Base-by-base conservation (phyloP, 768 basidiomycete genomes). In the Pleurotus salmoneostramineus region DNA sequence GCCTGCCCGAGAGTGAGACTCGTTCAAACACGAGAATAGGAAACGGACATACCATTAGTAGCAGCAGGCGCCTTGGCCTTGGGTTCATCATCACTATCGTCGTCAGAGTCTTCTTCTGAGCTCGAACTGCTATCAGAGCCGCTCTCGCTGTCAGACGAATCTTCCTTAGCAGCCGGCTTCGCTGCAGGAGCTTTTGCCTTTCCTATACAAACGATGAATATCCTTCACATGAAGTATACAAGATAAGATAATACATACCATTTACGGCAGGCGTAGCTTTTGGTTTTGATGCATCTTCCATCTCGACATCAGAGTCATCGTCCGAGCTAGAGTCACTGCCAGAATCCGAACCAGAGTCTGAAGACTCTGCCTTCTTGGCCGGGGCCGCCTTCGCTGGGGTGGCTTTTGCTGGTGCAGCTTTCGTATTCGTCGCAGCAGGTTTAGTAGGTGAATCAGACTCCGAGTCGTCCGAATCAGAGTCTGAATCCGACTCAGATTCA, bases 301-400 rank as follows among this genome's bases (percentile, higher is more conserved):
- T 88, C 64, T 86, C 79, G 15, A 79, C 83, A 65, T 88, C 86
- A 14, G 74, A 74, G 60, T 82, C 79, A 17, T 77, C 75, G 27
- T 77, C 77, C 35, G 70, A 71, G 35, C 63, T 64, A 56, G 62
- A 62, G 8, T 68, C 65, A 36, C 68, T 65, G 57, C 64, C 43
- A 57, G 66, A 52, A 56, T 67, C 51, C 35, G 66, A 11, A 15
- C 31, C 48, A 32, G 8, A 10, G 12, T 49, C 48, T 1, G 48
- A 54, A 40, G 51, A 57, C 11, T 43, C 43, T n/a, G 8, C 37
- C 37, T 40, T 40, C 37, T 59, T 46, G 8, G 50, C 50, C 40
- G 33, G 36, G 5, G 40, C 32, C 14, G 40, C 42, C 11, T 51
- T 46, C 48, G 44, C 45, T 7, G 36, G 35, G 31, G 58, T 5